Evolutionary conservation across 2,329 filamentous ascomycete genomes (phyloP), one percentile per base, ranked within the genome.

Genomic region (Penicillium sp.): DNA sequence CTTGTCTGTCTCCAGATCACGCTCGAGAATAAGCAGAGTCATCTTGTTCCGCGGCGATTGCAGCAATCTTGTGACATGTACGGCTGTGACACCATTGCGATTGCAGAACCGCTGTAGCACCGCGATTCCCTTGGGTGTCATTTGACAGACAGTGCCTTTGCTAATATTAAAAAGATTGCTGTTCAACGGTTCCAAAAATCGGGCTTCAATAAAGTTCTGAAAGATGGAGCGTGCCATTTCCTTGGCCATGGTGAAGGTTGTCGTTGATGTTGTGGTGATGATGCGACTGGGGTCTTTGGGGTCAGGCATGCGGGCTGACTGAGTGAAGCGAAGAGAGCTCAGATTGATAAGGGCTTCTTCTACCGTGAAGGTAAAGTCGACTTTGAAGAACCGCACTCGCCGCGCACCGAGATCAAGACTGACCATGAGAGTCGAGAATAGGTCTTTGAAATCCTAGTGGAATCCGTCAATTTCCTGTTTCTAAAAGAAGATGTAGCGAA

Each of bases 321-420:
- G 93, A 2, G 93, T 97, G 75, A 99, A 97, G 68, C 97, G 97
- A 65, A 99, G 84, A 5, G 93, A 97, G 40, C 93, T 92, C 23
- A 99, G 81, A 70, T 97, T 97, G 76, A 95, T 97, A 77, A 97
- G 94, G 52, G 94, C 93, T 83, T 99, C 93, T 77, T 97, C 93
- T 1, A 92, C 95, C 33, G 95, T 84, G 73, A 97, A 99, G 2
- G 92, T 95, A 78, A 95, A 91, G 63, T 96, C 91, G 62, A 97
- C 84, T 74, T 91, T 88, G 63, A 89, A 89, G 74, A 97, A 89
- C 56, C 93, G 88, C 57, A 97, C 90, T 50, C 93, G 89, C 70
- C 97, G 94, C 18, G 90, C 82, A 52, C 87, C 90, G 62, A 99
- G 81, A 56, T 94, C 93, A 60, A 97, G 79, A 75, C 91, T 96